Percentiles rank a stretch among this genome's conserved stretches.
These are phyloP conservation scores for Polysphondylium violaceum DNA, from an alignment of 78 protist genomes.

Conservation along the genomic window DNA sequence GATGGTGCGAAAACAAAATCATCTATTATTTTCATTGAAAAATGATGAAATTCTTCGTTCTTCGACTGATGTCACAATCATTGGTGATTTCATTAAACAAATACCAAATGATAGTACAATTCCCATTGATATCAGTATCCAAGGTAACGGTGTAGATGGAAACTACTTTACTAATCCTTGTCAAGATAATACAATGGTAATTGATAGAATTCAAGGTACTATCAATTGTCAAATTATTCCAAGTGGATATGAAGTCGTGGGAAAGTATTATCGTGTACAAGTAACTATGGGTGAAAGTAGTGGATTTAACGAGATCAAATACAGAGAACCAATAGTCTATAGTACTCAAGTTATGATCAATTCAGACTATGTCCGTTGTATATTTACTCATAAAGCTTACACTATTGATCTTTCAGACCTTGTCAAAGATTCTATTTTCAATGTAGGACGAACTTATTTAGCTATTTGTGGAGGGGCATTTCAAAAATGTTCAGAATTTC, in stretches of 20 bases:
- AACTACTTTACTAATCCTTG: background rate
- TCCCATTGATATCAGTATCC: background rate
- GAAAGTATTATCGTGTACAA: background rate
- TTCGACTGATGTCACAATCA: background rate
- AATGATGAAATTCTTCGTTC: background rate
- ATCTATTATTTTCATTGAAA: background rate
- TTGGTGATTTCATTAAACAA: background rate
- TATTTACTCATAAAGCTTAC: background rate
- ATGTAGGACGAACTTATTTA: background rate
- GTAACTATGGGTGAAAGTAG: background rate
- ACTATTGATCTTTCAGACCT: background rate
- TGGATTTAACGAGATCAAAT: background rate
- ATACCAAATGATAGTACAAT: background rate
- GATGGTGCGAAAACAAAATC: no score
- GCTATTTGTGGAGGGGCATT: background rate
- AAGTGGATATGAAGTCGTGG: background rate
- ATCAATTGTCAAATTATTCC: background rate
- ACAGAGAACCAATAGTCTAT: background rate
- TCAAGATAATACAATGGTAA: background rate
- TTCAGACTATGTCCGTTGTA: background rate
- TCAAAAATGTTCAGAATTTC: background rate
- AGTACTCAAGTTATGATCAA: background rate
- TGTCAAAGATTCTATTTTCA: background rate
- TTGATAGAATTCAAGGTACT: background rate
- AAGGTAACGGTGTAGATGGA: background rate